Base-by-base conservation (phyloP, 805 yeast genomes). In the Brettanomyces nanus region DNA sequence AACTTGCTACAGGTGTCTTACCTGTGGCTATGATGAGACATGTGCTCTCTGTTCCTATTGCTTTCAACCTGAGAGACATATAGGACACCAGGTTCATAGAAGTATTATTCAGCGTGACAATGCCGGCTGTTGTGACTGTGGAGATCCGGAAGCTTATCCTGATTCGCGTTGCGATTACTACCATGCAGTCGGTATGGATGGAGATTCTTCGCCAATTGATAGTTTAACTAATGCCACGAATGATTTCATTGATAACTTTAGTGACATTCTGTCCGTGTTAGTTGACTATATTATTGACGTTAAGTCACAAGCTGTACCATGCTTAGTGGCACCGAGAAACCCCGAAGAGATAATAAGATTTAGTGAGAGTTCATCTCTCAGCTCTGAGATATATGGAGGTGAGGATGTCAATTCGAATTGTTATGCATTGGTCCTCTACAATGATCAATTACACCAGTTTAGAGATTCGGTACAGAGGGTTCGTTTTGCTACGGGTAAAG, bases 51-150 rank as follows among this genome's bases (percentile, higher is more conserved):
- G 97, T 55, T 69, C 78, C 9, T 63, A 70, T 41, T 89, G 97
- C 54, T 89, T 67, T 59, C 75, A 78, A 35, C 75, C 77, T 3
- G 75, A 73, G 4, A 68, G 71, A 39, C 97, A 89, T 58, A 52
- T 54, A 26, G 90, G 77, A 32, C 97, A 89, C 56, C 72, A 75
- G 33, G 78, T 83, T 6, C 73, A 78, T 39, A 71, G 77, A 14
- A 66, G 75, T 28, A 75, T 83, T 5, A 73, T 80, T 40, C 74
- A 73, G 31, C 65, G 84, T 37, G 82, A 75, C 43, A 81, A 69
- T 42, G 74, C 89, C 28, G 92, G 92, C 0, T 82, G 80, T 15
- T 83, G 94, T 55, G 95, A 85, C 52, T 85, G 95, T 56, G 95
- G 95, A 4, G 95, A 86, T 51, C 74, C 77, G 0, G 95, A 84